phyloP scores from a whole-genome alignment of 1,284 basidiomycete species.

The Sphagnurus paluster region DNA sequence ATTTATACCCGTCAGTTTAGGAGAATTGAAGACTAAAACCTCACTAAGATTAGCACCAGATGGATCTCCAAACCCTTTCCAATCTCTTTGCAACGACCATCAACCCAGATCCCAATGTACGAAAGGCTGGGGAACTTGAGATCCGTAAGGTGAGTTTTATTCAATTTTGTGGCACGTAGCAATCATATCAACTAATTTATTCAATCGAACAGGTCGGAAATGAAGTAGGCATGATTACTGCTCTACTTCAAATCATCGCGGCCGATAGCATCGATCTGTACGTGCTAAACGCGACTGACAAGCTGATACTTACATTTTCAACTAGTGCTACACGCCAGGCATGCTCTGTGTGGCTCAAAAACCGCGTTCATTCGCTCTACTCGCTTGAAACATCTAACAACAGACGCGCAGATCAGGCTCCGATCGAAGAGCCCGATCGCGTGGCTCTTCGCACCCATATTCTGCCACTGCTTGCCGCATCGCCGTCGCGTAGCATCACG shows the following conservation, averaged over 20 bases:
- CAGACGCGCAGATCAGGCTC: conserved; percentile 55
- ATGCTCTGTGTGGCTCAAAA: conserved; percentile 83
- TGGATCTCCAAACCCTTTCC: conserved; percentile 79
- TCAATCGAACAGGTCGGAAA: conserved; percentile 72
- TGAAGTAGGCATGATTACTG: conserved; percentile 78
- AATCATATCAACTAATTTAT: conserved; percentile 7
- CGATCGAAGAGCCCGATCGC: conserved; percentile 67
- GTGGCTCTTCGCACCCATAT: conserved; percentile 66
- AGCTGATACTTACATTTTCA: conserved; percentile 11
- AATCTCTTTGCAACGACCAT: conserved; percentile 78
- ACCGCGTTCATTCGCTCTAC: conserved; percentile 72
- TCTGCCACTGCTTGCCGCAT: conserved; percentile 65
- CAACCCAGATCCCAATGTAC: conserved; percentile 82
- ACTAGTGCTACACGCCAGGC: conserved; percentile 77
- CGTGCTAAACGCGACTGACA: conserved; percentile 47
- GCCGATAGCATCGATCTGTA: conserved; percentile 75
- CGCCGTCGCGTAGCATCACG: conserved; percentile 67
- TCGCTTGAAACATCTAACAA: conserved; percentile 41
- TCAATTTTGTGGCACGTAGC: conserved; percentile 11
- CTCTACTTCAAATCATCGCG: conserved; percentile 79
- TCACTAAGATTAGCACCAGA: conserved; percentile 26
- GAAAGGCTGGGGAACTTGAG: conserved; percentile 79
- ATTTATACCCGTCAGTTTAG: conserved; percentile 17
- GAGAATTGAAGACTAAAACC: not conserved
- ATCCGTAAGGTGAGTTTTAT: conserved; percentile 67